Evolutionary conservation across 805 yeast species (phyloP), one percentile per base, ranked within the genome.

Genomic region (Sungouiella thailandica): DNA sequence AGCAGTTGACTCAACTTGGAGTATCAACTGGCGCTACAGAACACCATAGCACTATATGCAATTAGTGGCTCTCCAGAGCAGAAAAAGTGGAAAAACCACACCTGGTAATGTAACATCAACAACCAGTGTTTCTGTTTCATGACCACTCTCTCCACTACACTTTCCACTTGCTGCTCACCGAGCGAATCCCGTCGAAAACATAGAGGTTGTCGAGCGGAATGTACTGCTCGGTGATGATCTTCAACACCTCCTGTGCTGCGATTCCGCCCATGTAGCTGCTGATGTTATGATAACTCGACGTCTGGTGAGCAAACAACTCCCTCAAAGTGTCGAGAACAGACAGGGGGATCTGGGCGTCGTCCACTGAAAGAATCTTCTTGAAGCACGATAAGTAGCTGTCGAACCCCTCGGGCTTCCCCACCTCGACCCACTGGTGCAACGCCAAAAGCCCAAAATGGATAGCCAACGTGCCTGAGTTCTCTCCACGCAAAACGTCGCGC

Each of bases 211-310:
- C 80, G 27, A 87, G 48, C 1, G 97, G 94, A 4, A 81, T 68
- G 46, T 86, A 88, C 56, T 90, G 97, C 23, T 74, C 72, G 2
- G 95, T 86, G 16, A 84, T 49, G 28, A 77, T 51, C 58, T 93
- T 90, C 32, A 86, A 65, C 4, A 75, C 78, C 53, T 90, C 98
- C 52, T 90, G 96, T 3, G 87, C 80, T 0, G 77, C 88, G 9
- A 89, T 63, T 0, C 96, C 97, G 2, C 96, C 97, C 44, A 85
- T 62, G 3, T 86, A 57, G 4, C 95, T 69, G 14, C 81, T 61
- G 11, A 76, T 68, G 46, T 82, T 81, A 40, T 76, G 80, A 31
- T 79, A 53, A 37, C 70, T 74, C 25, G 58, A 55, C 10, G 74
- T 46, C 7, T 62, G 50, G 28, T 67, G 68, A 10, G 55, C 49